These are phyloP conservation scores for Brassica cretica DNA, from an alignment of 345 rosid species.

Conservation along the genomic window DNA sequence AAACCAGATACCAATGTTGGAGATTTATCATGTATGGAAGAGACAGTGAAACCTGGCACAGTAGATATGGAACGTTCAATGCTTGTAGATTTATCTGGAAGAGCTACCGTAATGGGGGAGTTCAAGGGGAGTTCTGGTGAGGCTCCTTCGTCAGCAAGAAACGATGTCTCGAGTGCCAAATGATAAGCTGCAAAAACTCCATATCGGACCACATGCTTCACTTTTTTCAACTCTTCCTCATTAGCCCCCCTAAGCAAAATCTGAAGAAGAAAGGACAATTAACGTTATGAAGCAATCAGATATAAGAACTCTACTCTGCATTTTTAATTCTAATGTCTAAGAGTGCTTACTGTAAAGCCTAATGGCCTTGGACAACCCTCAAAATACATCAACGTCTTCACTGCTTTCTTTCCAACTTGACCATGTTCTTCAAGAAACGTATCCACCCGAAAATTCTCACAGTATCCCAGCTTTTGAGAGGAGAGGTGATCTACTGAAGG, in stretches of 20 bases:
- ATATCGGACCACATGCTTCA: slow-evolving; percentile 94
- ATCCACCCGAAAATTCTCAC: slow-evolving; percentile 86
- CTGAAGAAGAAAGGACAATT: slow-evolving; percentile 47
- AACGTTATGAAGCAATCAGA: slow-evolving; percentile 15
- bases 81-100: slow-evolving; percentile 69
- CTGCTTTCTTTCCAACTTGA: slow-evolving; percentile 75
- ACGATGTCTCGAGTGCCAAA: slow-evolving; percentile 89
- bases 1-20: slow-evolving; percentile 41
- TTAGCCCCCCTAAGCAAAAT: slow-evolving; percentile 93
- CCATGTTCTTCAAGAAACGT: slow-evolving; percentile 77
- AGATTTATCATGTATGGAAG: slow-evolving; percentile 51
- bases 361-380: slow-evolving; percentile 97
- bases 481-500: slow-evolving; percentile 93
- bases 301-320: slow-evolving; percentile 4
- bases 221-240: slow-evolving; percentile 85
- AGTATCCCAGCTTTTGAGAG: slow-evolving; percentile 79
- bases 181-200: slow-evolving; percentile 99
- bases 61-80: slow-evolving; percentile 84
- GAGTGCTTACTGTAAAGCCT: slow-evolving; percentile 85
- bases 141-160: slow-evolving; percentile 99
- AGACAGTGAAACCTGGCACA: slow-evolving; percentile 72
- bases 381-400: slow-evolving; percentile 91
- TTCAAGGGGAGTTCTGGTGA: slow-evolving; percentile 80
- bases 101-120: slow-evolving; percentile 78
- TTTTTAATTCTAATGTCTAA: slow-evolving; percentile 11